These are phyloP conservation scores for Talaromyces islandicus DNA, from an alignment of 2,329 filamentous ascomycete species.

Conservation along the genomic window DNA sequence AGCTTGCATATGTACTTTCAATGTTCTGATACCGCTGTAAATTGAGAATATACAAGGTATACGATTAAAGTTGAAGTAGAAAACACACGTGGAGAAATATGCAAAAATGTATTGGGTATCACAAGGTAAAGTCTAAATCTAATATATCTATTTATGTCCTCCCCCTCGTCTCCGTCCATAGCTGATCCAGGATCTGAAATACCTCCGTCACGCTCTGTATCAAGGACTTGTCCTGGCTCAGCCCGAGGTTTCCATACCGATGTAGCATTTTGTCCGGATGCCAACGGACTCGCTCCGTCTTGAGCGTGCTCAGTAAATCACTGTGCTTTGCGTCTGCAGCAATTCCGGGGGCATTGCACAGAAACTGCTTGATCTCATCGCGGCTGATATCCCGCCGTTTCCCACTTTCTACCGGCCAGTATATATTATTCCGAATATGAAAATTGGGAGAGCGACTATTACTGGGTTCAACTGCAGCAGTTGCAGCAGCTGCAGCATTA, in stretches of 20 bases:
- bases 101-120: not conserved
- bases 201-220: constrained; percentile 71
- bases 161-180: constrained; percentile 63
- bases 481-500: constrained; percentile 15
- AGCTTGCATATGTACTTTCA: too few species aligned
- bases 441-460: constrained; percentile 18
- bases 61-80: not conserved
- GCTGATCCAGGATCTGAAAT: constrained; percentile 79
- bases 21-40: not conserved
- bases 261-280: constrained; percentile 98
- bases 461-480: constrained; percentile 4
- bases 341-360: constrained; percentile 49
- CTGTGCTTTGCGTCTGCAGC: constrained; percentile 1
- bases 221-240: constrained; percentile 65
- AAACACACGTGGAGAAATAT: too few species aligned
- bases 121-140: constrained; percentile 2
- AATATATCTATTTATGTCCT: constrained; percentile 6
- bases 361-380: constrained; percentile 62
- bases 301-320: constrained; percentile 53
- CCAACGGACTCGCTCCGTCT: constrained; percentile 85
- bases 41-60: not conserved
- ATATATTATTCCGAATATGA: constrained; percentile 39
- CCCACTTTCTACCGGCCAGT: constrained; percentile 70
- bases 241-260: constrained; percentile 62
- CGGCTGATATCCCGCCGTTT: constrained; percentile 51